Conservation (phyloP, 2,329 filamentous ascomycete species). For the Nectriaceae sp. region DNA sequence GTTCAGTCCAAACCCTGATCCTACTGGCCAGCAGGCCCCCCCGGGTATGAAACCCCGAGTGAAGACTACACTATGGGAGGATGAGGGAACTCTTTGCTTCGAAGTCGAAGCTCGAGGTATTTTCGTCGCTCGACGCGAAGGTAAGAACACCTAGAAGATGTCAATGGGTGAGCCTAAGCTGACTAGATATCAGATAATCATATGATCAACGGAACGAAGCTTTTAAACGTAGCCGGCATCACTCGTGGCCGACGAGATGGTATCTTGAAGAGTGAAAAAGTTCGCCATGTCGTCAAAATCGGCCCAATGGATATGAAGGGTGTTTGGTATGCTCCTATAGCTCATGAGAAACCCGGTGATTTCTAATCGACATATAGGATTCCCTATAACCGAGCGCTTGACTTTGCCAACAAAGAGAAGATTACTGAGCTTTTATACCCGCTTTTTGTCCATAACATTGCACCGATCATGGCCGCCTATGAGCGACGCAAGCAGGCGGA, state of each 20-base stretch:
- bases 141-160: conserved; percentile 47
- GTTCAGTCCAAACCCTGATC: conserved; percentile 68
- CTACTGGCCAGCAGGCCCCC: conserved; percentile 88
- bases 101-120: conserved; percentile 96
- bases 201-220: conserved; percentile 99
- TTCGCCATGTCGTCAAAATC: conserved; percentile 96
- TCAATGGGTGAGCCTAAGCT: conserved; percentile 2
- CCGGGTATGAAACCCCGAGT: conserved; percentile 95
- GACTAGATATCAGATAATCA: conserved; percentile 73
- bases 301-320: conserved; percentile 99
- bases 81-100: conserved; percentile 96
- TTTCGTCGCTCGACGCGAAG: conserved; percentile 91
- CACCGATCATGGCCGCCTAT: conserved; percentile 83
- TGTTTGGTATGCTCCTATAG: conserved; percentile 72
- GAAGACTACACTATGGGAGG: conserved; percentile 96
- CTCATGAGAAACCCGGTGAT: conserved; percentile 18
- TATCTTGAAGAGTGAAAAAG: conserved; percentile 96
- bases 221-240: conserved; percentile 97
- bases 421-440: conserved; percentile 95
- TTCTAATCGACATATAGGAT: conserved; percentile 66
- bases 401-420: conserved; percentile 99
- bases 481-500: conserved; percentile 75
- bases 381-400: conserved; percentile 93
- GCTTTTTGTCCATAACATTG: conserved; percentile 96
- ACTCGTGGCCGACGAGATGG: conserved; percentile 92